Percentiles rank a stretch among this genome's conserved stretches.
Conservation (phyloP, 164 flowering plant species). For the Liriodendron chinense region DNA sequence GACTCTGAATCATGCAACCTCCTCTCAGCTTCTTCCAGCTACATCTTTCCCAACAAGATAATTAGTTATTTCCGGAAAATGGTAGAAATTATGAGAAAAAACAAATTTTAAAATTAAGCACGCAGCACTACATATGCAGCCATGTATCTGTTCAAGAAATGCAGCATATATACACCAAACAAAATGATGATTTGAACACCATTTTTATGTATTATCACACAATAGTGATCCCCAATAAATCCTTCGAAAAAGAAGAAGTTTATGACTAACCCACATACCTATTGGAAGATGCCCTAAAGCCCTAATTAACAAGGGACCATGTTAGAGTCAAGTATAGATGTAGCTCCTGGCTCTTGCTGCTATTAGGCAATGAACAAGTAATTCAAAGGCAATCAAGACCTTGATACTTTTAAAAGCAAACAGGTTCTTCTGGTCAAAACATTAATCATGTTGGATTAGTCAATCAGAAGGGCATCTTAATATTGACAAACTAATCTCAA, state of each 20-base stretch:
- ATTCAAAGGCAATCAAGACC: too few relatives aligned
- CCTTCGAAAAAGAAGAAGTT: background rate
- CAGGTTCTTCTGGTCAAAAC: too few relatives aligned
- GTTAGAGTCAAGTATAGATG: background rate
- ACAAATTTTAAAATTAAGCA: background rate
- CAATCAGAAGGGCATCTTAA: too few relatives aligned
- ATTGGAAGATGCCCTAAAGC: too few relatives aligned
- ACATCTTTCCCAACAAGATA: slow-evolving; percentile 28
- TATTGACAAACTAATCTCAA: too few relatives aligned
- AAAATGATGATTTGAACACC: background rate
- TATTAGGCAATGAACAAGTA: too few relatives aligned
- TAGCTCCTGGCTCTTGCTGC: too few relatives aligned
- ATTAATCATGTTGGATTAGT: too few relatives aligned
- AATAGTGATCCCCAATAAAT: background rate
- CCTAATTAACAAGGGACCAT: too few relatives aligned
- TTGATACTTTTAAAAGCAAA: too few relatives aligned
- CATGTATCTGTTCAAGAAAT: background rate
- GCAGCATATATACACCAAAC: background rate
- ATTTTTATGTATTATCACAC: background rate
- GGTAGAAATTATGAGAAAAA: background rate
- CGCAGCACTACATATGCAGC: background rate
- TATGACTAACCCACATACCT: background rate
- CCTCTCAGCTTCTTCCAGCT: slow-evolving; percentile 77
- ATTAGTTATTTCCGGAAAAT: slow-evolving; percentile 3
- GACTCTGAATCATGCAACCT: slow-evolving; percentile 53